Evolutionary conservation across 1,284 basidiomycete species (phyloP).

Genomic region (Trichosporon ovoides): DNA sequence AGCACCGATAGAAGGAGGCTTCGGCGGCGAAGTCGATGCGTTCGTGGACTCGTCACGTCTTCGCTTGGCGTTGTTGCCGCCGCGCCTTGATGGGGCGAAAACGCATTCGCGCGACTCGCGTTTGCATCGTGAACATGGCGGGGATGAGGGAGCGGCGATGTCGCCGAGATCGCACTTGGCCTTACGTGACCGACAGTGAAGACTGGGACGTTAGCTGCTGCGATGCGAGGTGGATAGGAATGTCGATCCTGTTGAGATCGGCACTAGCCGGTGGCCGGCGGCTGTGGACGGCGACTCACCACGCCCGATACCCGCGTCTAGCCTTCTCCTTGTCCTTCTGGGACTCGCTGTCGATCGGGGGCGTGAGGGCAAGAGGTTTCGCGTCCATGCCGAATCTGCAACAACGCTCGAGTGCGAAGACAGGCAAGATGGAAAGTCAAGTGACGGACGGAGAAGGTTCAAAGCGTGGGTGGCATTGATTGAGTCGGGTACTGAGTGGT

Average conservation of each 20-base stretch:
- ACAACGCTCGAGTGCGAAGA: too few relatives aligned
- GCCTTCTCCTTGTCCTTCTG: conserved; percentile 24
- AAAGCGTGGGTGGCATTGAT: neutral
- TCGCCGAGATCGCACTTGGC: conserved; percentile 47
- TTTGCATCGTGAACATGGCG: conserved; percentile 49
- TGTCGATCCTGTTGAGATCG: neutral
- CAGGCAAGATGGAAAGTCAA: neutral
- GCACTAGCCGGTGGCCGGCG: neutral
- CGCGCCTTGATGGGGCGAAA: conserved; percentile 44
- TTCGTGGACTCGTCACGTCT: conserved; percentile 17
- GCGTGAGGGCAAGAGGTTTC: neutral
- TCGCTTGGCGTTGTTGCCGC: conserved; percentile 39
- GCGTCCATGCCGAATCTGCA: neutral
- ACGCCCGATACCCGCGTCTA: conserved; percentile 40
- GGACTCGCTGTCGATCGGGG: neutral
- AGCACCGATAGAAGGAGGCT: too few relatives aligned
- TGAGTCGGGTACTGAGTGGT: too few relatives aligned
- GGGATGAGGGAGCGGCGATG: conserved; percentile 48
- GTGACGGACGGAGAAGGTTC: neutral
- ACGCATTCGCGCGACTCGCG: conserved; percentile 50
- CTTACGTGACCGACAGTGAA: conserved; percentile 42
- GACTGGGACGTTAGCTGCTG: conserved; percentile 19
- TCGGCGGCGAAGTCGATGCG: too few relatives aligned
- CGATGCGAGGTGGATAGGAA: neutral
- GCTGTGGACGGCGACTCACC: conserved; percentile 25